Percentiles rank a stretch among this genome's conserved stretches.
Evolutionary conservation across 208 protist genomes (phyloP).

Genomic region (Trichomonas gallinae): DNA sequence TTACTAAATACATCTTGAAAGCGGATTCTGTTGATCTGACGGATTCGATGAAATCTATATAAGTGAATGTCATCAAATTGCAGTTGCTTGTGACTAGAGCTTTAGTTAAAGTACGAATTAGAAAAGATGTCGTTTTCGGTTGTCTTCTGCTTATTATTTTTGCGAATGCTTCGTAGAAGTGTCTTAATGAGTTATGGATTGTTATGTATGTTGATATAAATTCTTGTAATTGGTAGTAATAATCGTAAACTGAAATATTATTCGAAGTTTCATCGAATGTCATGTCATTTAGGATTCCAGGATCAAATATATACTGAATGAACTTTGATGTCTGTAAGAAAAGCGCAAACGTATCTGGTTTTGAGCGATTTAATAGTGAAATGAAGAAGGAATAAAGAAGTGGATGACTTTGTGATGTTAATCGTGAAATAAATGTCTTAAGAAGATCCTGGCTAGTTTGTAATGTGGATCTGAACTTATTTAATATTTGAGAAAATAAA

Average conservation of each 20-base stretch:
- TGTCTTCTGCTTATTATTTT: background rate
- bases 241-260: background rate
- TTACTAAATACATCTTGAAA: background rate
- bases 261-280: background rate
- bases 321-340: background rate
- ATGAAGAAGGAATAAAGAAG: background rate
- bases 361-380: background rate
- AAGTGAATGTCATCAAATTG: background rate
- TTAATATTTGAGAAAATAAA: background rate
- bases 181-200: background rate
- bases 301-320: background rate
- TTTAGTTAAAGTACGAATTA: background rate
- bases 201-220: background rate
- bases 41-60: background rate
- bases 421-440: background rate
- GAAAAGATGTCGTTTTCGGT: background rate
- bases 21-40: background rate
- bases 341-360: background rate
- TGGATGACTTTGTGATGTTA: background rate
- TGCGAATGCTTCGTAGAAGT: background rate
- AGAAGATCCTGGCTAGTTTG: background rate
- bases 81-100: background rate
- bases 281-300: background rate
- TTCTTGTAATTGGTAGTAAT: background rate
- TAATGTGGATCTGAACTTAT: background rate